Conservation (phyloP, 371 early-diverging fungal species). For the Mortierella sp. region DNA sequence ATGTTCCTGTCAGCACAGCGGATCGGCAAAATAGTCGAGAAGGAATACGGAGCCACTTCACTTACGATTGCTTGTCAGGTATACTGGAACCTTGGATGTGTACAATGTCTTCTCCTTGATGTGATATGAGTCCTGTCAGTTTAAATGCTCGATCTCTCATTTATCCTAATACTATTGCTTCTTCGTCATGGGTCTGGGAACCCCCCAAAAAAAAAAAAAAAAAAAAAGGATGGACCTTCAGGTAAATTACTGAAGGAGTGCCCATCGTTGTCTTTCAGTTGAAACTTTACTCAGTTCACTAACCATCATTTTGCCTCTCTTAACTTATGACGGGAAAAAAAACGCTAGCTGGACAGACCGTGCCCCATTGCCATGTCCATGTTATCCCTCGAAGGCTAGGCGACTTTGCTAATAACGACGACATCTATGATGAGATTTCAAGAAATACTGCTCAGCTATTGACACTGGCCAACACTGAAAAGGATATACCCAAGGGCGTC, state of each 20-base stretch:
- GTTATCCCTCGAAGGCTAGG: constrained; percentile 87
- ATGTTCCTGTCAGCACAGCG: constrained; percentile 82
- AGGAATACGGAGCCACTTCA: constrained; percentile 72
- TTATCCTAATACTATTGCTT: too few species aligned
- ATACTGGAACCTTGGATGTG: neutral
- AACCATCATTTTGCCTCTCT: constrained; percentile 2
- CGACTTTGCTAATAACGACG: constrained; percentile 91
- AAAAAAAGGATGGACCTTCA: constrained; percentile 36
- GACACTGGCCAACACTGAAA: constrained; percentile 10
- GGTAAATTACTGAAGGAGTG: constrained; percentile 18
- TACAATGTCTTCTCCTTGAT: too few species aligned
- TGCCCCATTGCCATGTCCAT: constrained; percentile 95
- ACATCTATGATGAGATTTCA: constrained; percentile 85
- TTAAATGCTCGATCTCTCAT: too few species aligned
- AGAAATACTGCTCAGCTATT: constrained; percentile 54
- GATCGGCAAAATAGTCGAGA: constrained; percentile 82
- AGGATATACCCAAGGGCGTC: constrained; percentile 48
- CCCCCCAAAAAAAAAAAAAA: too few species aligned
- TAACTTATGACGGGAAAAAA: neutral
- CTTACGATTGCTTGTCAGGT: constrained; percentile 86
- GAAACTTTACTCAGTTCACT: too few species aligned
- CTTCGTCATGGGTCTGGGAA: too few species aligned
- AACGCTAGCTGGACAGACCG: constrained; percentile 89
- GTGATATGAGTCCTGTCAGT: too few species aligned
- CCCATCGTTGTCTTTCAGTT: neutral